Evolutionary conservation across 176 grass and related monocot species (phyloP).

Genomic region (Triticum dicoccoides): DNA sequence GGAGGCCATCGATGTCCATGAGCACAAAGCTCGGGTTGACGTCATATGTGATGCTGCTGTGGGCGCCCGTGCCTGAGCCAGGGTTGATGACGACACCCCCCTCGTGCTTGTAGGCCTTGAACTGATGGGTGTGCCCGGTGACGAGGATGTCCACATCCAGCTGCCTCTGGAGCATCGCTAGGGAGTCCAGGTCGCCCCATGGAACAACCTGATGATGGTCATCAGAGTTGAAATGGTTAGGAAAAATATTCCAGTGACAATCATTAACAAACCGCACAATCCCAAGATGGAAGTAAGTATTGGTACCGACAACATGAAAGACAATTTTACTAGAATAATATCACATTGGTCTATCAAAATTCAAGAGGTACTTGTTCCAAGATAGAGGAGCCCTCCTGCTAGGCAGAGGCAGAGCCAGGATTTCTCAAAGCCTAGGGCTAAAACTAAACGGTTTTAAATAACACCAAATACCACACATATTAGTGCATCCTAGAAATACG

Average conservation of each 20-base stretch:
- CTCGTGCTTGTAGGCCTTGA: conserved; percentile 99
- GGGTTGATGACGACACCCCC: conserved; percentile 96
- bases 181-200: conserved; percentile 96
- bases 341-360: background rate
- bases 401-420: no score
- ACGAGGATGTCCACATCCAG: conserved; percentile 98
- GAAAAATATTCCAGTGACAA: background rate
- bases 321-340: background rate
- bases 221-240: background rate
- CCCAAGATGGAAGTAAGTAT: background rate
- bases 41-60: conserved; percentile 94
- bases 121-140: conserved; percentile 91
- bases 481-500: no score
- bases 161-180: conserved; percentile 94
- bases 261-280: background rate
- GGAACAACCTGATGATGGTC: conserved; percentile 60
- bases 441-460: no score
- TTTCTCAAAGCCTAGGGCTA: no score
- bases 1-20: conserved; percentile 95
- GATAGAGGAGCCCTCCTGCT: background rate
- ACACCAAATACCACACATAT: no score
- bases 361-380: background rate
- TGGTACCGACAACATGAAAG: background rate
- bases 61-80: conserved; percentile 79
- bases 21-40: conserved; percentile 96